These are phyloP conservation scores for Oryza coarctata DNA, from an alignment of 176 grass and related monocot genomes.

Conservation along the genomic window DNA sequence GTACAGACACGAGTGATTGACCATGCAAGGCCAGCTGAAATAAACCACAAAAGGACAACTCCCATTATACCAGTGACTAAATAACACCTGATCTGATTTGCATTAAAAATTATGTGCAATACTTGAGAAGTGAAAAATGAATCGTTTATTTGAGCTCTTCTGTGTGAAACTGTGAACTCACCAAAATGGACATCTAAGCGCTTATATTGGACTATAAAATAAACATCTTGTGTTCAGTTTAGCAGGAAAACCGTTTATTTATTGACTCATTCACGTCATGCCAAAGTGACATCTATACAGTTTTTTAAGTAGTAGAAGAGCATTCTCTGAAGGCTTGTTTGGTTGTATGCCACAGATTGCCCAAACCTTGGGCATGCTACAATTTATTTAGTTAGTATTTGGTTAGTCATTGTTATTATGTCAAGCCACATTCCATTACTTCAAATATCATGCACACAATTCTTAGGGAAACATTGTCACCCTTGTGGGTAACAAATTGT, in stretches of 20 bases:
- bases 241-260: background rate
- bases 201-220: background rate
- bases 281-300: background rate
- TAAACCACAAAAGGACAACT: background rate
- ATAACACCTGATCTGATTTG: background rate
- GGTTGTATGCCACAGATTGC: background rate
- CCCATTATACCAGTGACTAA: background rate
- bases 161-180: background rate
- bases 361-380: background rate
- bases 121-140: background rate
- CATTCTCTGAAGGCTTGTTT: background rate
- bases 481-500: too few species aligned
- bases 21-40: background rate
- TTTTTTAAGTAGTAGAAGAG: background rate
- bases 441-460: too few species aligned
- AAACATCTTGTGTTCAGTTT: background rate
- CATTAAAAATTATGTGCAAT: background rate
- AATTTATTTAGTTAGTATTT: too few species aligned
- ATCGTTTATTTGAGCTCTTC: background rate
- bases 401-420: too few species aligned
- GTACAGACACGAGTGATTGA: background rate
- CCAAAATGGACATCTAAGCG: background rate
- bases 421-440: too few species aligned
- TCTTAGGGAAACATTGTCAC: too few species aligned
- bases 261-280: background rate